A percentile compares a stretch with the other conserved stretches of the same genome.
Conservation (phyloP, 2,329 filamentous ascomycete genomes). For the Trichoderma aggressivum region DNA sequence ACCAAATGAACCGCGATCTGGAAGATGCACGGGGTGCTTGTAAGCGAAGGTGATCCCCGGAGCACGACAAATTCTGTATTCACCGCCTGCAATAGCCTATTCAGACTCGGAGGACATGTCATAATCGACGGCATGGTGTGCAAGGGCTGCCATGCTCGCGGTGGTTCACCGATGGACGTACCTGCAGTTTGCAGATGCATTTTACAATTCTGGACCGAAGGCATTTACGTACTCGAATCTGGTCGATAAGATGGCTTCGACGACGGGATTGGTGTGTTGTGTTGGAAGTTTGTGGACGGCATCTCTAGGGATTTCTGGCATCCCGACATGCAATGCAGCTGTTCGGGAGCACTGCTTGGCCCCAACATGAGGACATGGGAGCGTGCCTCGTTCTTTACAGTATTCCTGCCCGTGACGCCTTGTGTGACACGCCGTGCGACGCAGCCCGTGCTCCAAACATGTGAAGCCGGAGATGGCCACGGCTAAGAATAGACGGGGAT, state of each 20-base stretch:
- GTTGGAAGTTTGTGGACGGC: neutral
- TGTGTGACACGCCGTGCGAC: neutral
- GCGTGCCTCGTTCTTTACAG: neutral
- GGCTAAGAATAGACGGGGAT: constrained; percentile 11
- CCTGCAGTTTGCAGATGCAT: neutral
- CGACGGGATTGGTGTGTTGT: neutral
- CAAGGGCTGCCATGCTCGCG: constrained; percentile 2
- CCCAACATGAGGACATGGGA: neutral
- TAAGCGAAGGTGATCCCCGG: constrained; percentile 1
- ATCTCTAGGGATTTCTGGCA: neutral
- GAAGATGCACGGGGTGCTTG: neutral
- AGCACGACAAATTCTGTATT: neutral
- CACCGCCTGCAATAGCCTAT: constrained; percentile 1
- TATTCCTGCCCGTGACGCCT: neutral
- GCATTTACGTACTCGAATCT: neutral
- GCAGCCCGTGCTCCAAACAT: neutral
- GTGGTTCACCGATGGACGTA: constrained; percentile 3
- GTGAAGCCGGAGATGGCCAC: neutral
- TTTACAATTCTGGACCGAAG: neutral
- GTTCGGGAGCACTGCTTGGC: neutral
- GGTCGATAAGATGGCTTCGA: neutral
- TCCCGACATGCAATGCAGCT: neutral
- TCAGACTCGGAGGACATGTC: neutral
- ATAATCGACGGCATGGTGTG: neutral
- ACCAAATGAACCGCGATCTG: constrained; percentile 1